Base-by-base conservation (phyloP, 192 early-diverging fungal species). In the Rhizophlyctis rosea region DNA sequence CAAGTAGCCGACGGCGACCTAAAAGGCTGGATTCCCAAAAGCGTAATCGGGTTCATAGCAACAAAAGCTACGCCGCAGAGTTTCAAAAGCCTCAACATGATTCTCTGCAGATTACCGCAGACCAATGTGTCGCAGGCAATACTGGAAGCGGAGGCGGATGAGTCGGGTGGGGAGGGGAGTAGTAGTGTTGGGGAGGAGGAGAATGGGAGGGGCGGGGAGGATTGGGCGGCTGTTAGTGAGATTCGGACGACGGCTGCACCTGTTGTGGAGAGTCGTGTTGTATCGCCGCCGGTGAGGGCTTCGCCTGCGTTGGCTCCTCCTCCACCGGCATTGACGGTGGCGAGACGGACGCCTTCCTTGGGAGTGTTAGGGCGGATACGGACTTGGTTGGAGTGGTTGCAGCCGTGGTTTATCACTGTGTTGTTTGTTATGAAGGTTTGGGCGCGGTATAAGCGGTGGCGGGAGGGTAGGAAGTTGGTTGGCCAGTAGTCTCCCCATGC, bases 1-100 rank as follows among this genome's bases (percentile, higher is more conserved):
- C 77, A 79, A 54, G 59, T 79, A 27, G 61, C 67, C 9, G 74
- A 76, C 50, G 77, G 71, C 21, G 74, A 79, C 59, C 59, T 79
- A 30, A 68, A 68, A 28, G 77, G 77, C 30, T 78, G 72, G 72
- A 59, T 79, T 27, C 74, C 77, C 4, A 65, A 65, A 33, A 62
- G 53, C 62, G 67, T 79, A 34, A 70, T 79, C 27, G 59, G 54
- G 24, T 44, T 73, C 47, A 60, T 79, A 31, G 69, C 69, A 2
- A 67, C 69, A 4, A 58, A 76, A 56, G 74, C 69, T 47, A 49
- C 64, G 32, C 70, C 65, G 23, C 50, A 58, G 18, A 35, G 51
- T 28, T 63, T 73, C 35, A 34, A 54, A 14, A 47, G 33, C 21
- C 51, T 61, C 3, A 65, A 71, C 53, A 64, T 50, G 5, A 31